phyloP scores from a whole-genome alignment of 345 rosid genomes.

The Melaleuca alternifolia region DNA sequence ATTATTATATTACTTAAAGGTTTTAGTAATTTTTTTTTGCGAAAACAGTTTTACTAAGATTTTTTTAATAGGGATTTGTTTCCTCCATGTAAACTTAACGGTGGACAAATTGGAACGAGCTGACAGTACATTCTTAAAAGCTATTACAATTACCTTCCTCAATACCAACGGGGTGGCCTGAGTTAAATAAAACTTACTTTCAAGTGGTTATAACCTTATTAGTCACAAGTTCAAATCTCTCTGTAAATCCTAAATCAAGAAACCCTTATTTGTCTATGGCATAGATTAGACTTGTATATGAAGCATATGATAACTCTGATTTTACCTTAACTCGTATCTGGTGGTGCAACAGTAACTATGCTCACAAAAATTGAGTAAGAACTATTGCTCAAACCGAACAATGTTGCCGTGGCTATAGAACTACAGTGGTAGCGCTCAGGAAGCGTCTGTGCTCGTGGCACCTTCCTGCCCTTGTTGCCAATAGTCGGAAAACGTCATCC shows the following conservation, averaged over 20 bases:
- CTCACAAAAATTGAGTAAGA: not conserved
- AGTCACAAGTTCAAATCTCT: not conserved
- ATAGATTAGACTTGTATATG: not conserved
- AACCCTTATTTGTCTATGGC: not conserved
- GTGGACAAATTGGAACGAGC: not conserved
- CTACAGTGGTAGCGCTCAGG: not conserved
- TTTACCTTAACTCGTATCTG: not conserved
- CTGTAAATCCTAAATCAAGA: not conserved
- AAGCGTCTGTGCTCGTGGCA: not conserved
- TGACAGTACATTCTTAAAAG: not conserved
- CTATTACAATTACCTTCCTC: not conserved
- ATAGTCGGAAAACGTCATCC: not conserved
- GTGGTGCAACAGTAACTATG: not conserved
- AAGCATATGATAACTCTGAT: not conserved
- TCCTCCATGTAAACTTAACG: not conserved
- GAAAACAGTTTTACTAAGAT: not conserved
- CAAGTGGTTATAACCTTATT: not conserved
- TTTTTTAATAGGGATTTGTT: not conserved
- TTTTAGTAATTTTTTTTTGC: not conserved
- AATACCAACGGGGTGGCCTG: not conserved
- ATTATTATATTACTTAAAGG: not conserved
- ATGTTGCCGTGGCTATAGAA: not conserved
- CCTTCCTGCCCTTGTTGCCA: not conserved
- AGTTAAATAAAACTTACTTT: not conserved
- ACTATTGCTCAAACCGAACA: not conserved